phyloP scores from a whole-genome alignment of 805 yeast genomes.

The Kuraishia molischiana region DNA sequence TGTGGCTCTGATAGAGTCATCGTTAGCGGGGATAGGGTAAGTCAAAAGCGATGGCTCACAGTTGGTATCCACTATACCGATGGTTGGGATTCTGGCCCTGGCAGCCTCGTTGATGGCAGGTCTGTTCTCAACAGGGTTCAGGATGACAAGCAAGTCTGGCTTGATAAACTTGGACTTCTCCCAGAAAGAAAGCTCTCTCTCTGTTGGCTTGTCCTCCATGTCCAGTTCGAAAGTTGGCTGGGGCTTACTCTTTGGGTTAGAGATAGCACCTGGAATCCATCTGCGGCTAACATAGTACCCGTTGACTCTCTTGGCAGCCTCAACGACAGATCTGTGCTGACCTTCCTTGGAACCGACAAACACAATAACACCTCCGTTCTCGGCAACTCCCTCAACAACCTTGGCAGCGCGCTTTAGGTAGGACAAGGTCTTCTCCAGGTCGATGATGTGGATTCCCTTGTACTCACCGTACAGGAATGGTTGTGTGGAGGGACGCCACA shows the following conservation, averaged over 20 bases:
- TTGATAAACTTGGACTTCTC: slow-evolving; percentile 50
- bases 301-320: slow-evolving; percentile 66
- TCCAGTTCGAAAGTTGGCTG: slow-evolving; percentile 72
- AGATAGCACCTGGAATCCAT: slow-evolving; percentile 94
- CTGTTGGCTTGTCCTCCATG: slow-evolving; percentile 59
- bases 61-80: slow-evolving; percentile 91
- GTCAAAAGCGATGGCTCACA: slow-evolving; percentile 84
- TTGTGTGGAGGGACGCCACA: slow-evolving; percentile 75
- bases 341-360: slow-evolving; percentile 81
- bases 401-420: slow-evolving; percentile 74
- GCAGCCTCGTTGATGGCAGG: slow-evolving; percentile 76
- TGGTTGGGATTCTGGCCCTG: slow-evolving; percentile 77
- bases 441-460: slow-evolving; percentile 86
- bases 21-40: slow-evolving; percentile 95
- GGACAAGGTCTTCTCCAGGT: slow-evolving; percentile 72
- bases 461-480: slow-evolving; percentile 84
- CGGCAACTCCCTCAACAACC: slow-evolving; percentile 75
- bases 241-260: slow-evolving; percentile 50
- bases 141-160: slow-evolving; percentile 81
- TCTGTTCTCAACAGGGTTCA: slow-evolving; percentile 84
- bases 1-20: slow-evolving; percentile 77
- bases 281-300: slow-evolving; percentile 77
- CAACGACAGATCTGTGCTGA: slow-evolving; percentile 63
- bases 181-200: slow-evolving; percentile 39
- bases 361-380: slow-evolving; percentile 71